A percentile compares a stretch with the other conserved stretches of the same genome.
These are phyloP conservation scores for Saturnispora gosingensis DNA, from an alignment of 805 yeast species.

Conservation along the genomic window DNA sequence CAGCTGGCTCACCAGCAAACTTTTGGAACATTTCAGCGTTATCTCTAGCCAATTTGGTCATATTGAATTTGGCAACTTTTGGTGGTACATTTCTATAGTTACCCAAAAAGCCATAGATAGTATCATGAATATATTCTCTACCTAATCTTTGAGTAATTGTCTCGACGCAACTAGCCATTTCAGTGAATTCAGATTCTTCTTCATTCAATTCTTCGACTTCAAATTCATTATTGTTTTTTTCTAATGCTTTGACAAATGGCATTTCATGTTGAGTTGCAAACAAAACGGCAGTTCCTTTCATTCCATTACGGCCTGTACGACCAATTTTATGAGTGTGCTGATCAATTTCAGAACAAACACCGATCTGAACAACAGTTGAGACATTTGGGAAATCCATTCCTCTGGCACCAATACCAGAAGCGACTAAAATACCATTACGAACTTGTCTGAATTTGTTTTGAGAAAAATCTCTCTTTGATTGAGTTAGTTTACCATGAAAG, in stretches of 20 bases:
- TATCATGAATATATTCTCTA: conserved; percentile 9
- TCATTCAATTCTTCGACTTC: conserved; percentile 33
- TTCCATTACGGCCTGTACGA: conserved; percentile 92
- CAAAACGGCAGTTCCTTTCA: conserved; percentile 59
- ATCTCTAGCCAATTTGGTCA: conserved; percentile 27
- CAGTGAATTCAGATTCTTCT: conserved; percentile 27
- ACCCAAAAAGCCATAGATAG: conserved; percentile 13
- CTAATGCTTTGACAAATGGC: conserved; percentile 43
- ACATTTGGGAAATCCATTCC: conserved; percentile 94
- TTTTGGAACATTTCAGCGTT: conserved; percentile 24
- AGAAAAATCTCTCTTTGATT: conserved; percentile 42
- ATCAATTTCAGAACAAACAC: conserved; percentile 65
- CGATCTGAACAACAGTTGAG: conserved; percentile 74
- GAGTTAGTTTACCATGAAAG: conserved; percentile 71
- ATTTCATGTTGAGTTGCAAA: conserved; percentile 49
- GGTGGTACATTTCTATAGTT: conserved; percentile 19
- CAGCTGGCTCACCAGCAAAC: conserved; percentile 15
- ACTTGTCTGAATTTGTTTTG: conserved; percentile 28
- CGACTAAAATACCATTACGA: conserved; percentile 51
- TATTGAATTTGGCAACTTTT: conserved; percentile 24
- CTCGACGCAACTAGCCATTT: conserved; percentile 26
- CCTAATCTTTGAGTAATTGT: conserved; percentile 9
- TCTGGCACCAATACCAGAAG: conserved; percentile 92
- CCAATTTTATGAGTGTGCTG: conserved; percentile 90
- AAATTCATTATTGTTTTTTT: conserved; percentile 47